Base-by-base conservation (phyloP, 768 basidiomycete species). In the Gloeostereum incarnatum region DNA sequence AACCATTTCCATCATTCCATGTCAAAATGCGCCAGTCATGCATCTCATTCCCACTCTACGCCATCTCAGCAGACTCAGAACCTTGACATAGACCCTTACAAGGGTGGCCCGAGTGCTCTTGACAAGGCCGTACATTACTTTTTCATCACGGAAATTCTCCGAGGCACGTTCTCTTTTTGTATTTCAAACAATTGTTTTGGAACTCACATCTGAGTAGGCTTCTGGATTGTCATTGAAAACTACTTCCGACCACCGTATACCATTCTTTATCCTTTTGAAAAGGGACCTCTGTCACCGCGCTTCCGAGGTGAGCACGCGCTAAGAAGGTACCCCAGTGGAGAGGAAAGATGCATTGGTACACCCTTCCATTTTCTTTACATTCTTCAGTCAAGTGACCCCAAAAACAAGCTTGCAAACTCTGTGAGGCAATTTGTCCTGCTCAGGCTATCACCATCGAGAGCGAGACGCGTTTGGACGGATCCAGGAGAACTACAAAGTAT, bases 391-490 rank as follows among this genome's bases (percentile, higher is more conserved):
- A 2, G n/a, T 36, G 31, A 26, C 13, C 2, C 16, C 25, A 10
- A 29, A 17, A 31, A 17, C 7, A 49, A 97, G 94, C 96, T 20
- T 99, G 96, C 67, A 98, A 98, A 62, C 78, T 99, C 16, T 99
- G 96, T 54, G 96, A 98, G 61, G 94, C 96, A 26, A 99, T 99
- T 52, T 99, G 96, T 58, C 96, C 96, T 23, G 96, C 96, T 19
- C 96, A 97, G 58, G 96, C 96, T 20, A 99, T 99, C 56, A 98
- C 96, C 18, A 99, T 99, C 49, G 96, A 99, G 65, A 94, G 91
- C 44, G 96, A 99, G 62, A 80, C 92, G 39, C 83, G 96, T 46
- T 68, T 80, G 61, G 96, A 99, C 57, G 96, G 96, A 31, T 93
- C 90, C 38, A 76, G 96, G 55, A 76, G 90, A 64, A 99, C 96